These are phyloP conservation scores for Dictyostelium capitatum DNA, from an alignment of 78 protist genomes.

Conservation along the genomic window DNA sequence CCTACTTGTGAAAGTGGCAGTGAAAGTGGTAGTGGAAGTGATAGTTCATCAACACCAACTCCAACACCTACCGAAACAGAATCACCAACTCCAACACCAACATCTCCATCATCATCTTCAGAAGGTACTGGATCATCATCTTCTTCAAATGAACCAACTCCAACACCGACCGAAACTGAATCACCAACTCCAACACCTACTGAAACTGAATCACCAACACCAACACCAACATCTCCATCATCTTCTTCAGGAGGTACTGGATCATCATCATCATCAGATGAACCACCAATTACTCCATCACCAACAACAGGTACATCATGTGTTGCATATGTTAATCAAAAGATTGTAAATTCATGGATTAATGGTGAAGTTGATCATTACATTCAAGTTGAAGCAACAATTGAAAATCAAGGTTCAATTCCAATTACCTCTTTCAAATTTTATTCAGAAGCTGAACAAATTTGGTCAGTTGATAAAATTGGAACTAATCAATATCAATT, in stretches of 20 bases:
- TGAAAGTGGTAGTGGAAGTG: neutral
- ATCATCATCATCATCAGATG: neutral
- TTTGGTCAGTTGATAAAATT: slow-evolving; percentile 5
- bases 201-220: slow-evolving; percentile 6
- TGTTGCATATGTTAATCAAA: neutral
- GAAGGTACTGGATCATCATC: too few relatives aligned
- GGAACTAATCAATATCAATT: neutral
- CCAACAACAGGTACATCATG: slow-evolving; percentile 19
- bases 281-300: slow-evolving; percentile 12
- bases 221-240: slow-evolving; percentile 23
- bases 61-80: too few relatives aligned
- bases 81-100: slow-evolving; percentile 16
- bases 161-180: neutral
- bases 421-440: neutral
- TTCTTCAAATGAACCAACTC: slow-evolving; percentile 11
- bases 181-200: neutral
- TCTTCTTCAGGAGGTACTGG: neutral
- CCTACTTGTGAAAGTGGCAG: too few relatives aligned
- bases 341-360: slow-evolving; percentile 4
- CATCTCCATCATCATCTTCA: neutral
- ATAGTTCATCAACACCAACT: neutral
- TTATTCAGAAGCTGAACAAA: slow-evolving; percentile 1
- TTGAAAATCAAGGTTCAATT: slow-evolving; percentile 47
- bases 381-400: neutral
- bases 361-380: slow-evolving; percentile 7